Evolutionary conservation across 73 alveolate species (phyloP), one percentile per base, ranked within the genome.

Genomic region (Paramecium sexaurelia): DNA sequence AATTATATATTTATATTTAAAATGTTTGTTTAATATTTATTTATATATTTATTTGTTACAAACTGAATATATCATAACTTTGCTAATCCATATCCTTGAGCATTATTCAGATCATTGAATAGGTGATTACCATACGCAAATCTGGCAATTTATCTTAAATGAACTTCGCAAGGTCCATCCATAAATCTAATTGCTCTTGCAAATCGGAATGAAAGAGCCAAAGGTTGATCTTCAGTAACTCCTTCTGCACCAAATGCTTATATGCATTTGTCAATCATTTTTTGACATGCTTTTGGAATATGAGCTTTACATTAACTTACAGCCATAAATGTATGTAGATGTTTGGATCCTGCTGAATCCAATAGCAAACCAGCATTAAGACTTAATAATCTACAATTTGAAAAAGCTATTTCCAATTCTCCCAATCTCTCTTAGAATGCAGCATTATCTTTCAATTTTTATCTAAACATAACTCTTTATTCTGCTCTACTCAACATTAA

Each of bases 161-260:
- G 96, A 19, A 93, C 93, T 20, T 89, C 93, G 67, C 92, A 93
- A 33, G 96, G 96, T 26, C 96, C 96, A 84, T 90, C 95, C 17
- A 94, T 94, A 39, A 93, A 66, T 9, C 96, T 84, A 56, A 93
- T 88, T 26, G 92, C 91, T 17, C 96, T 86, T 20, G 91, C 93
- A 22, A 73, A 75, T n/a, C 69, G 86, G 84, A 87, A 93, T 66
- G 93, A 39, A 37, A 87, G 85, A 19, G 94, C 94, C 17, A 89
- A 20, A 51, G 61, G 92, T 20, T 73, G 43, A 47, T 47, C 91
- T 19, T 89, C 57, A 73, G 94, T 67, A 0, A 89, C 92, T 66
- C 94, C 94, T 7, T 84, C 94, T 9, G 91, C 94, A 36, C 94
- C 94, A 75, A 67, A 78, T n/a, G 84, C 39, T 82, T 89, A 57